phyloP scores from a whole-genome alignment of 257 asterid species.

The Verbascum thapsus region DNA sequence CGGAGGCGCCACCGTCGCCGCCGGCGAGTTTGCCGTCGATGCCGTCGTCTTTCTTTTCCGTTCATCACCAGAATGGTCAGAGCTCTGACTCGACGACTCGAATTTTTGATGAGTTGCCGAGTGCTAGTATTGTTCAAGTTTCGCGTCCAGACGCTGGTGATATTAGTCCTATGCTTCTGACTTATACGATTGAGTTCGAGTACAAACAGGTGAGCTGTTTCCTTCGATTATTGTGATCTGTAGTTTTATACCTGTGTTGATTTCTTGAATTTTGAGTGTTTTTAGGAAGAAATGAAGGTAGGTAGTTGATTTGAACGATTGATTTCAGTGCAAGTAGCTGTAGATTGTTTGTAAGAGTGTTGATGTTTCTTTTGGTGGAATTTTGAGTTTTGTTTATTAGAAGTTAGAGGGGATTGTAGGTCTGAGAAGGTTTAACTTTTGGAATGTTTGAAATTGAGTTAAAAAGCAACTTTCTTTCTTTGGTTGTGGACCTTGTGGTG shows the following conservation, averaged over 20 bases:
- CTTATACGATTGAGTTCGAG: constrained; percentile 54
- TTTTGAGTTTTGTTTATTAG: background rate
- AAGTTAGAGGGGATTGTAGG: background rate
- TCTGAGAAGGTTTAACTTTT: background rate
- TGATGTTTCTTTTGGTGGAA: background rate
- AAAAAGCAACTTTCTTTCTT: no score
- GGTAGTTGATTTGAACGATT: background rate
- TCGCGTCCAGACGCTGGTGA: constrained; percentile 63
- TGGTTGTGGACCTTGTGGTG: background rate
- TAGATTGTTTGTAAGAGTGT: no score
- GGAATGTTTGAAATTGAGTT: background rate
- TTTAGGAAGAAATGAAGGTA: background rate
- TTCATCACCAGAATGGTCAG: constrained; percentile 15
- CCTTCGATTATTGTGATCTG: background rate
- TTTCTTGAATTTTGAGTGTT: background rate
- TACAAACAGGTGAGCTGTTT: constrained; percentile 46
- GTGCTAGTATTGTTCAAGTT: constrained; percentile 48
- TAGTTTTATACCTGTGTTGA: background rate
- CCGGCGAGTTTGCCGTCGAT: constrained; percentile 13
- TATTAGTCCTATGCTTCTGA: constrained; percentile 59
- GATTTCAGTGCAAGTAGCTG: background rate
- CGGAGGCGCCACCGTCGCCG: constrained; percentile 39
- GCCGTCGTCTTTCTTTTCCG: constrained; percentile 47
- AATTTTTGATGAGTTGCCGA: constrained; percentile 57
- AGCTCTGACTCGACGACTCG: constrained; percentile 43